phyloP scores from a whole-genome alignment of 441 rosid species.

The Populus hybrid region DNA sequence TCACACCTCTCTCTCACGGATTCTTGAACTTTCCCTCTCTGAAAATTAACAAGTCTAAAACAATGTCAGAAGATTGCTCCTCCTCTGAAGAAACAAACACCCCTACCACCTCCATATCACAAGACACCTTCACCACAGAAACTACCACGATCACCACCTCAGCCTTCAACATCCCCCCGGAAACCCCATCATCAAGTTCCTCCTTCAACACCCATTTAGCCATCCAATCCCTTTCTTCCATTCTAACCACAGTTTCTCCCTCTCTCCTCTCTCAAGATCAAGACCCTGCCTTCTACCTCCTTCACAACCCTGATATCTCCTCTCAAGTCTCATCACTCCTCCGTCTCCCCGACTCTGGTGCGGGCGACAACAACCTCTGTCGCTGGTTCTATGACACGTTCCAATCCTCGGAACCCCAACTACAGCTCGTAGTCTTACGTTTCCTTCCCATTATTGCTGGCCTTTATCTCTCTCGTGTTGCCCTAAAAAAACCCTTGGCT shows the following conservation, averaged over 20 bases:
- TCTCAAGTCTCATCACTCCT: constrained; percentile 63
- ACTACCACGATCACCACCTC: constrained; percentile 6
- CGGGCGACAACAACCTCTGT: constrained; percentile 78
- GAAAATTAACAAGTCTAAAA: background rate
- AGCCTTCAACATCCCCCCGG: constrained; percentile 14
- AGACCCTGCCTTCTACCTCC: constrained; percentile 47
- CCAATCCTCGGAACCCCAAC: constrained; percentile 52
- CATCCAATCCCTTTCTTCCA: constrained; percentile 48
- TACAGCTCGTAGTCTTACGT: constrained; percentile 75
- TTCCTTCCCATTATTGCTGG: constrained; percentile 66
- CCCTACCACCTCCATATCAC: constrained; percentile 21
- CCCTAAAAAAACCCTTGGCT: constrained; percentile 59
- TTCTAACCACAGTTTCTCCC: constrained; percentile 45
- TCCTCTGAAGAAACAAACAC: background rate
- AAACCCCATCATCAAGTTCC: constrained; percentile 24
- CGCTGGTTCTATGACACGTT: constrained; percentile 94
- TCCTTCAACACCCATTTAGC: constrained; percentile 36
- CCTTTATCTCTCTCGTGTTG: constrained; percentile 70
- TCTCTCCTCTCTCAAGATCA: constrained; percentile 33
- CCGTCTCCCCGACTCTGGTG: constrained; percentile 61
- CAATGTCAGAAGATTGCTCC: background rate
- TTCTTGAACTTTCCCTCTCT: background rate
- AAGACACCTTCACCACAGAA: constrained; percentile 18
- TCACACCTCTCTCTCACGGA: background rate
- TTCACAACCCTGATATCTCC: constrained; percentile 46